phyloP scores from a whole-genome alignment of 805 yeast species.

The Candida jianshihensis region DNA sequence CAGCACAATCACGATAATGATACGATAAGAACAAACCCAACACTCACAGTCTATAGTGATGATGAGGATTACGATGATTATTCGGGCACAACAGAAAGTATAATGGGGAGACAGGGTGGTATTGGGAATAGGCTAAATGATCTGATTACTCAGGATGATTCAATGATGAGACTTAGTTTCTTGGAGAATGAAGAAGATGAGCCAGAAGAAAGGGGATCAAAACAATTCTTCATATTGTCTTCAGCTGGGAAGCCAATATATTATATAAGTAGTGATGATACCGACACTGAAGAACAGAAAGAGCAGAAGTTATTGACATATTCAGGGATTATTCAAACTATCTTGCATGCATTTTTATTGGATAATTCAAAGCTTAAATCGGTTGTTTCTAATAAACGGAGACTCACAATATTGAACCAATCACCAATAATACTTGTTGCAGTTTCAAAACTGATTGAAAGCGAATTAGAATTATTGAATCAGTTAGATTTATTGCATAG shows the following conservation, averaged over 20 bases:
- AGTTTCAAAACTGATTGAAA: slow-evolving; percentile 50
- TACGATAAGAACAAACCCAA: slow-evolving; percentile 23
- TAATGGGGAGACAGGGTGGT: slow-evolving; percentile 1
- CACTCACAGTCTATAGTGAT: slow-evolving; percentile 23
- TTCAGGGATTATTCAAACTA: slow-evolving; percentile 76
- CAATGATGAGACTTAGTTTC: slow-evolving; percentile 9
- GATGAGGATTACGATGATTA: too few species aligned
- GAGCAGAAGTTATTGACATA: slow-evolving; percentile 58
- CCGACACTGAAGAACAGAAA: slow-evolving; percentile 43
- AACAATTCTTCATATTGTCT: slow-evolving; percentile 75
- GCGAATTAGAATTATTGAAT: slow-evolving; percentile 40
- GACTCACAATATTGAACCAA: slow-evolving; percentile 53
- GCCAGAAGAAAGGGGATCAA: slow-evolving; percentile 20
- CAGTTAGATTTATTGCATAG: slow-evolving; percentile 72
- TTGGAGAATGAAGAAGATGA: slow-evolving; percentile 10
- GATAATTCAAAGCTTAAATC: slow-evolving; percentile 33
- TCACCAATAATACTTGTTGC: slow-evolving; percentile 73
- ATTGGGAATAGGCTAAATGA: slow-evolving; percentile 17
- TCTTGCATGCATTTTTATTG: slow-evolving; percentile 60
- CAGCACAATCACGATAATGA: slow-evolving; percentile 11
- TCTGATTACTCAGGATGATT: slow-evolving; percentile 18
- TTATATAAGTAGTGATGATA: slow-evolving; percentile 37
- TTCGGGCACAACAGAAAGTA: slow-evolving; percentile 3
- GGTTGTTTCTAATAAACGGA: slow-evolving; percentile 43
- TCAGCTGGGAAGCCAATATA: slow-evolving; percentile 87